These are phyloP conservation scores for Metschnikowia bowlesiae DNA, from an alignment of 805 yeast genomes.

Conservation along the genomic window DNA sequence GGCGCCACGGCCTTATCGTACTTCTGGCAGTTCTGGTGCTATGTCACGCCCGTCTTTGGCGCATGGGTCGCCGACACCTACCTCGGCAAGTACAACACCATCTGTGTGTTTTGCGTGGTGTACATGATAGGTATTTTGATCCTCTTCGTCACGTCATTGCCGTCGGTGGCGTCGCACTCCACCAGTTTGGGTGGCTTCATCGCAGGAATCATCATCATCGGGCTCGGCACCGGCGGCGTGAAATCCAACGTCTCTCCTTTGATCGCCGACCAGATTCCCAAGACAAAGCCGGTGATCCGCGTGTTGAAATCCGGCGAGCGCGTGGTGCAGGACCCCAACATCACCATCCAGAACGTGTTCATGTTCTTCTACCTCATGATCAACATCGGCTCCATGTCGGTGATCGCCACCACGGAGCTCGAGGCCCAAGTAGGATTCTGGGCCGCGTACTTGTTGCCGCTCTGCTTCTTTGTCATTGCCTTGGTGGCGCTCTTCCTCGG, in stretches of 20 bases:
- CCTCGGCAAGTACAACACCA: slow-evolving; percentile 69
- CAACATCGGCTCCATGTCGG: slow-evolving; percentile 70
- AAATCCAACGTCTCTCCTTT: slow-evolving; percentile 72
- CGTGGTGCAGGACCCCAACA: slow-evolving; percentile 54
- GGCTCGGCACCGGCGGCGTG: slow-evolving; percentile 78
- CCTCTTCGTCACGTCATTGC: slow-evolving; percentile 66
- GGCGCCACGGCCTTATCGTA: slow-evolving; percentile 71
- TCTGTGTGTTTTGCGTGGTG: slow-evolving; percentile 53
- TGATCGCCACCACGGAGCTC: slow-evolving; percentile 71
- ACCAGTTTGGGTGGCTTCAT: slow-evolving; percentile 63
- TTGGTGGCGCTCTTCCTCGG: slow-evolving; percentile 50
- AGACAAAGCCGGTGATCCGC: slow-evolving; percentile 35
- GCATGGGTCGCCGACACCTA: slow-evolving; percentile 72
- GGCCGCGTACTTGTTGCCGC: slow-evolving; percentile 73
- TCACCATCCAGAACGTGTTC: slow-evolving; percentile 69
- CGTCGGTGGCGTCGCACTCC: slow-evolving; percentile 45
- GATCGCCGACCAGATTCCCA: slow-evolving; percentile 53
- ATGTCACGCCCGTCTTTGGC: slow-evolving; percentile 73
- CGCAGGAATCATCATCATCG: slow-evolving; percentile 54
- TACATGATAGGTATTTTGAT: slow-evolving; percentile 62
- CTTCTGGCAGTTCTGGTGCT: slow-evolving; percentile 79
- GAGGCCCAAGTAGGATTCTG: slow-evolving; percentile 64
- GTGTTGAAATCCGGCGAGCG: slow-evolving; percentile 37
- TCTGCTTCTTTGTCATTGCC: slow-evolving; percentile 52
- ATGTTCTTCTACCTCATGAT: slow-evolving; percentile 74